A percentile compares a stretch with the other conserved stretches of the same genome.
Conservation (phyloP, 306 rosid species). For the Cucurbita maxima region DNA sequence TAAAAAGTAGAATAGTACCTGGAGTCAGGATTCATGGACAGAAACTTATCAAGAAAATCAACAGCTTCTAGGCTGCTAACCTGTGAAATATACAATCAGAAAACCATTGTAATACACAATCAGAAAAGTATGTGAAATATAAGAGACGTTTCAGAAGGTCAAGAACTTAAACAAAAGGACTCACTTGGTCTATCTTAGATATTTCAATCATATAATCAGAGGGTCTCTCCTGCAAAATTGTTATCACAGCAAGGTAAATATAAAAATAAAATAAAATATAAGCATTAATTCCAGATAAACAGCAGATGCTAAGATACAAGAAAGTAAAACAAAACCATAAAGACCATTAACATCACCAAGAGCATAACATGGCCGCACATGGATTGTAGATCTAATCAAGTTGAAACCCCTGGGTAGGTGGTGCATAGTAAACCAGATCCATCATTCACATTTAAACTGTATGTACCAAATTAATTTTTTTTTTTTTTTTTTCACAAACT, state of each 20-base stretch:
- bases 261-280: slow-evolving; percentile 2
- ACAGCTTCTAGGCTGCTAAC: slow-evolving; percentile 70
- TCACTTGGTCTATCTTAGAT: slow-evolving; percentile 59
- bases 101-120: neutral
- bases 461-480: neutral
- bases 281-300: neutral
- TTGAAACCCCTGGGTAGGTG: neutral
- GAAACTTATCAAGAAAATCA: slow-evolving; percentile 62
- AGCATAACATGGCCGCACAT: neutral
- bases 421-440: neutral
- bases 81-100: too few relatives aligned
- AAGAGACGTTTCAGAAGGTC: too few relatives aligned
- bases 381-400: neutral
- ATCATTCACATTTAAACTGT: neutral
- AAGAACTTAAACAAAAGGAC: slow-evolving; percentile 10
- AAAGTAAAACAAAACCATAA: neutral
- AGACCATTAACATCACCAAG: neutral
- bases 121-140: too few relatives aligned
- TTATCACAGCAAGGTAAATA: slow-evolving; percentile 11
- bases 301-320: slow-evolving; percentile 4
- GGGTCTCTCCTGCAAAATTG: slow-evolving; percentile 50
- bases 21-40: slow-evolving; percentile 20
- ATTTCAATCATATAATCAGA: slow-evolving; percentile 77
- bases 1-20: neutral
- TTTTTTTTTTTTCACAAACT: neutral